phyloP scores from a whole-genome alignment of 768 basidiomycete species.

The Collybiopsis luxurians region DNA sequence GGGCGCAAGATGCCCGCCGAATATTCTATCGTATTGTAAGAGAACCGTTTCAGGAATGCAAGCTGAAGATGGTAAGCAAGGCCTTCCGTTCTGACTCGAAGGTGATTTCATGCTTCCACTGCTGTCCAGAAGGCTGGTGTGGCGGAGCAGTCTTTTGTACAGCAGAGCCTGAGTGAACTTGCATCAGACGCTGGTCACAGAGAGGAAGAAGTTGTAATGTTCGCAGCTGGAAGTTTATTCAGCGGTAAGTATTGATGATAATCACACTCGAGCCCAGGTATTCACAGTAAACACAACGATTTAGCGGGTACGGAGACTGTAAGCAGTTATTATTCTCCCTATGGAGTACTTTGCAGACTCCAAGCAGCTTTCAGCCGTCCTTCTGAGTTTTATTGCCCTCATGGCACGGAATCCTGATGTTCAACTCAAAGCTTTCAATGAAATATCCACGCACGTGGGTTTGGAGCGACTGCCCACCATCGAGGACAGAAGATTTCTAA shows the following conservation, averaged over 20 bases:
- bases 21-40: background rate
- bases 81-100: too few species aligned
- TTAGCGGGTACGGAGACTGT: too few species aligned
- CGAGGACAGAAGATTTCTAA: slow-evolving; percentile 20
- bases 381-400: slow-evolving; percentile 19
- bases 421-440: slow-evolving; percentile 18
- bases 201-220: slow-evolving; percentile 25
- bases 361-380: slow-evolving; percentile 14
- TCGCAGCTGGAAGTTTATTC: slow-evolving; percentile 23
- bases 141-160: background rate
- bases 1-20: slow-evolving; percentile 11
- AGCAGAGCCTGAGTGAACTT: too few species aligned
- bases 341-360: too few species aligned
- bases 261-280: too few species aligned
- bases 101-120: too few species aligned
- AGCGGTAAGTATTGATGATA: slow-evolving; percentile 21
- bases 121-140: too few species aligned
- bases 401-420: slow-evolving; percentile 20
- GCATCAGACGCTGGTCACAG: slow-evolving; percentile 5
- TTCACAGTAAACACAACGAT: too few species aligned
- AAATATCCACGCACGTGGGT: slow-evolving; percentile 19
- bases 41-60: slow-evolving; percentile 2
- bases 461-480: slow-evolving; percentile 19
- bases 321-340: too few species aligned
- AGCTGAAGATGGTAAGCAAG: background rate